Evolutionary conservation across 371 early-diverging fungal genomes (phyloP).

Genomic region (Mortierella sp.): DNA sequence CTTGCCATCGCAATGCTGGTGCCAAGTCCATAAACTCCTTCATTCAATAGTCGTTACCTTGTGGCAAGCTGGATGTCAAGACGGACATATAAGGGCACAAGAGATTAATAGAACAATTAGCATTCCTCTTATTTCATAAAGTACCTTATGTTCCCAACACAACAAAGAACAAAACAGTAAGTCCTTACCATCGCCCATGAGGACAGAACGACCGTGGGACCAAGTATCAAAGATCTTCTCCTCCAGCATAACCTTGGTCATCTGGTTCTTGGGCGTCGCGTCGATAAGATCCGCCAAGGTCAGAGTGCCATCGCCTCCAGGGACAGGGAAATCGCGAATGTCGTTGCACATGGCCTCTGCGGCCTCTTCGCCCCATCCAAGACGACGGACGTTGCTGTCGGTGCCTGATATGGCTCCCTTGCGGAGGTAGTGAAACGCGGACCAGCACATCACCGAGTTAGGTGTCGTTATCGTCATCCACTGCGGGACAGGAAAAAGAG

Average conservation of each 20-base stretch:
- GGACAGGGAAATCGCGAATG: conserved; percentile 17
- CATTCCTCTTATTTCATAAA: no score
- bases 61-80: conserved; percentile 6
- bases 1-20: not conserved
- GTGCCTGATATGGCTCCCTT: not conserved
- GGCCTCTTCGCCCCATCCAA: conserved; percentile 26
- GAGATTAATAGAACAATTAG: not conserved
- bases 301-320: conserved; percentile 14
- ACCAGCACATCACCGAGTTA: conserved; percentile 12
- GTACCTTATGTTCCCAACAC: not conserved
- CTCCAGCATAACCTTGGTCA: conserved; percentile 28
- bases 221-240: conserved; percentile 36
- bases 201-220: conserved; percentile 3
- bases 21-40: not conserved
- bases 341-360: conserved; percentile 23
- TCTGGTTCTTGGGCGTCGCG: conserved; percentile 21
- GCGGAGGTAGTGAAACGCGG: conserved; percentile 11
- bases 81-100: not conserved
- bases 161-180: not conserved
- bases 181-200: conserved; percentile 12
- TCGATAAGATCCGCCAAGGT: conserved; percentile 25
- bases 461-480: conserved; percentile 13
- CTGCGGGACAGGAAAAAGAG: not conserved
- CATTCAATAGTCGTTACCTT: not conserved
- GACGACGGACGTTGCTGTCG: conserved; percentile 9